phyloP scores from a whole-genome alignment of 139 green algal genomes.

The Coelastrella sp. region DNA sequence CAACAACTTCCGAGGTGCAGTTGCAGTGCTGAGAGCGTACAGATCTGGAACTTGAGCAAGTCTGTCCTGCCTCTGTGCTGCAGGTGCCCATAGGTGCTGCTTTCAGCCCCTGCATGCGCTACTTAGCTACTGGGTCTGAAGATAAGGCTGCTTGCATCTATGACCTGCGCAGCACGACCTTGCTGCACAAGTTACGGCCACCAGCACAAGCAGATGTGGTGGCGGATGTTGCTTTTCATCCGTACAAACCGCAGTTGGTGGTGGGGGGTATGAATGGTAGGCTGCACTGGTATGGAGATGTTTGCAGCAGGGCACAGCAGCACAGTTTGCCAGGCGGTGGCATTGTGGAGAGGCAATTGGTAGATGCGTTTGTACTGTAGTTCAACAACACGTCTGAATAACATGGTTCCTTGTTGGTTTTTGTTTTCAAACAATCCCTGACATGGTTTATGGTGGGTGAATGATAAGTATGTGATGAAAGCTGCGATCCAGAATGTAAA shows the following conservation, averaged over 20 bases:
- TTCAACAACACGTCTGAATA: no score
- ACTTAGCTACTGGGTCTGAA: constrained; percentile 66
- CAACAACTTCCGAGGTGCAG: no score
- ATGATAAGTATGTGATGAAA: no score
- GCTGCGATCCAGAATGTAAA: no score
- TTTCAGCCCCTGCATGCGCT: constrained; percentile 69
- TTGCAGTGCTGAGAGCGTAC: not conserved
- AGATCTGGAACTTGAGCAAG: not conserved
- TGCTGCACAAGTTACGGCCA: constrained; percentile 51
- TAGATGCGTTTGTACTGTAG: no score
- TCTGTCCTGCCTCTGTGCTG: not conserved
- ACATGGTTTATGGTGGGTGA: no score
- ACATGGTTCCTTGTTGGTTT: no score
- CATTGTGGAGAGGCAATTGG: not conserved
- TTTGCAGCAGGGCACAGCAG: not conserved
- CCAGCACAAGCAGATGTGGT: constrained; percentile 53
- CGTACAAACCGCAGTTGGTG: constrained; percentile 68
- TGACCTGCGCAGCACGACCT: constrained; percentile 57
- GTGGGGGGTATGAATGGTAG: constrained; percentile 55
- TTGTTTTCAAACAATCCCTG: no score
- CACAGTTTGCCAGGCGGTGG: not conserved
- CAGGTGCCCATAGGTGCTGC: constrained; percentile 45
- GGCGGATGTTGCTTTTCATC: constrained; percentile 66
- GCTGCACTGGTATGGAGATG: constrained; percentile 65
- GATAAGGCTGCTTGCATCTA: constrained; percentile 70